phyloP scores from a whole-genome alignment of 768 basidiomycete genomes.

The Naematelia aurantialba region DNA sequence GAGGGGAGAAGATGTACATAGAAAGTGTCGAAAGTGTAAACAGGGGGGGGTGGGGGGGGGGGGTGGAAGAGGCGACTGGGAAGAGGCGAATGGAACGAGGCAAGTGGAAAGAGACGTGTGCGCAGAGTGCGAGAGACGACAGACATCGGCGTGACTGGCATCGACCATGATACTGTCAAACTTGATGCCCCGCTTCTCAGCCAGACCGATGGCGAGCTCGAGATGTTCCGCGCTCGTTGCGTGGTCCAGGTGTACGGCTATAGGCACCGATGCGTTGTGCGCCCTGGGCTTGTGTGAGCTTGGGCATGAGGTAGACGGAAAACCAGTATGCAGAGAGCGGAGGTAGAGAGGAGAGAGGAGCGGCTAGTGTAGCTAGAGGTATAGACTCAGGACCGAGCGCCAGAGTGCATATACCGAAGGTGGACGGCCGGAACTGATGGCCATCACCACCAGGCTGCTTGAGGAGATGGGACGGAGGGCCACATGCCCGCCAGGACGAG shows the following conservation, averaged over 20 bases:
- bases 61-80: not conserved
- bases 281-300: no score
- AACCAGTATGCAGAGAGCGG: no score
- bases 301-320: not conserved
- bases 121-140: not conserved
- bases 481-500: no score
- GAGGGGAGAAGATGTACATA: no score
- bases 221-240: conserved; percentile 49
- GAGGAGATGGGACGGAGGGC: not conserved
- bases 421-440: no score
- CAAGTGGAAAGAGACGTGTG: not conserved
- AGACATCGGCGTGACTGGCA: conserved; percentile 45
- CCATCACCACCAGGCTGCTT: no score
- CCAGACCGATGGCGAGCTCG: conserved; percentile 47
- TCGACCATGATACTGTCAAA: conserved; percentile 53
- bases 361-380: no score
- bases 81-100: not conserved
- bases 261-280: conserved; percentile 49
- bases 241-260: conserved; percentile 50
- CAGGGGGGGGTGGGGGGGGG: not conserved
- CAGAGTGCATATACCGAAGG: no score
- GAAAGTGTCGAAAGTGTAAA: not conserved
- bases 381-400: no score
- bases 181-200: conserved; percentile 48
- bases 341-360: no score